Evolutionary conservation across 306 rosid genomes (phyloP).

Genomic region (Psophocarpus tetragonolobus): DNA sequence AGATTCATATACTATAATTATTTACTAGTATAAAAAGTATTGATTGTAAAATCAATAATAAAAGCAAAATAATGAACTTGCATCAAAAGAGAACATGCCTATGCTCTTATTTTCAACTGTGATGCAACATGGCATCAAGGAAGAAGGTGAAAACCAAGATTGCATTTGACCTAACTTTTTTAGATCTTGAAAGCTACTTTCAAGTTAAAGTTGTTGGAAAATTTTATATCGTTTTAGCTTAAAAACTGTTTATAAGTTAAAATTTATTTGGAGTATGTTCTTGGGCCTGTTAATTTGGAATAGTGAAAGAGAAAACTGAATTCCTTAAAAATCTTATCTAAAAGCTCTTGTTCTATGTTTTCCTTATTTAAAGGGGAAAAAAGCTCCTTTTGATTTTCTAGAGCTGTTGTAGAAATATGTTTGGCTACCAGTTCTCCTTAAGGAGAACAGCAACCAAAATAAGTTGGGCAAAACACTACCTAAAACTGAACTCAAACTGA

Average conservation of each 20-base stretch:
- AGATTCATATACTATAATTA: slow-evolving; percentile 22
- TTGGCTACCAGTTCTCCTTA: not conserved
- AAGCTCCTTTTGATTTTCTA: not conserved
- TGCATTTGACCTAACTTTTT: not conserved
- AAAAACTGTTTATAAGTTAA: too few species aligned
- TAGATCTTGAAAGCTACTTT: not conserved
- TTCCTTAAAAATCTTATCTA: not conserved
- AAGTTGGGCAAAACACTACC: not conserved
- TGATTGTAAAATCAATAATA: slow-evolving; percentile 9
- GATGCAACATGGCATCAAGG: slow-evolving; percentile 25
- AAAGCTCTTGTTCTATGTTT: not conserved
- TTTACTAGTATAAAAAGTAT: slow-evolving; percentile 9
- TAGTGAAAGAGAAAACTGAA: not conserved
- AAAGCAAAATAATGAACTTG: not conserved
- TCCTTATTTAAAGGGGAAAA: not conserved
- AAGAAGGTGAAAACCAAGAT: slow-evolving; percentile 18
- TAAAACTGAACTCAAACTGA: slow-evolving; percentile 29
- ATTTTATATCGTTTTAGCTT: not conserved
- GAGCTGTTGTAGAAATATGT: not conserved
- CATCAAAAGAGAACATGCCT: not conserved
- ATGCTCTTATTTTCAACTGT: slow-evolving; percentile 25
- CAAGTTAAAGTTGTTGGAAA: not conserved
- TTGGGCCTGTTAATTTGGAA: not conserved
- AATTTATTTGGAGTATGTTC: not conserved
- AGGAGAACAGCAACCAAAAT: not conserved